A percentile compares a stretch with the other conserved stretches of the same genome.
Evolutionary conservation across 257 asterid species (phyloP).

Genomic region (Capsicum rhomboideum): DNA sequence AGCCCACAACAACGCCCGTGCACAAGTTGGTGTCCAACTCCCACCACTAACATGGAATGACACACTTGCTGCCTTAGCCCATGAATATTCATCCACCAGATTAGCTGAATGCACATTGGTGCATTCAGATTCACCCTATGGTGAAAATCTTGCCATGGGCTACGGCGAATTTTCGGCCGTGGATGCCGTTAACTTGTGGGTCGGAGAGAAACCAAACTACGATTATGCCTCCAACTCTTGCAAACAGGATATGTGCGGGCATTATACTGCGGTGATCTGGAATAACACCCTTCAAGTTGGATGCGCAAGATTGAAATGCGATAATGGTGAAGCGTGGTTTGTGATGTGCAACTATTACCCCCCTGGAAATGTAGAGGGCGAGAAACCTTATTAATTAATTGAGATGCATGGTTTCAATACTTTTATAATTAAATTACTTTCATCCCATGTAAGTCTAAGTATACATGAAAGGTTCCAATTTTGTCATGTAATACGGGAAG

Average conservation of each 20-base stretch:
- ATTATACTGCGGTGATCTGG: conserved; percentile 23
- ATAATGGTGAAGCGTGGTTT: neutral
- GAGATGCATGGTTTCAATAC: neutral
- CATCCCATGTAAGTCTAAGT: neutral
- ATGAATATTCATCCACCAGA: neutral
- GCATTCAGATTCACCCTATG: conserved; percentile 19
- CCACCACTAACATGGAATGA: conserved; percentile 7
- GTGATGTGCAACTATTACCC: conserved; percentile 22
- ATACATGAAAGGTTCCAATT: neutral
- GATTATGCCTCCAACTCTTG: conserved; percentile 8
- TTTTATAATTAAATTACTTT: neutral
- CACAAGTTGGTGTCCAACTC: neutral
- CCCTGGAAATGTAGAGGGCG: conserved; percentile 17
- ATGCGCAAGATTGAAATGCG: conserved; percentile 17
- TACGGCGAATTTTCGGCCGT: neutral
- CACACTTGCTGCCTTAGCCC: conserved; percentile 11
- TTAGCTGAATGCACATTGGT: conserved; percentile 3
- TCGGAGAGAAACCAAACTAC: conserved; percentile 5
- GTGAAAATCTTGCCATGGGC: conserved; percentile 23
- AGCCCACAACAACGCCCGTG: conserved; percentile 19
- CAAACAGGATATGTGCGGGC: neutral
- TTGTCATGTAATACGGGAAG: neutral
- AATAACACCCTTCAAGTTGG: conserved; percentile 11
- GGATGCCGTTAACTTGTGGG: conserved; percentile 16
- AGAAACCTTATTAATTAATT: conserved; percentile 11